Base-by-base conservation (phyloP, 805 yeast species). In the Helenozyma rhizophorensis region DNA sequence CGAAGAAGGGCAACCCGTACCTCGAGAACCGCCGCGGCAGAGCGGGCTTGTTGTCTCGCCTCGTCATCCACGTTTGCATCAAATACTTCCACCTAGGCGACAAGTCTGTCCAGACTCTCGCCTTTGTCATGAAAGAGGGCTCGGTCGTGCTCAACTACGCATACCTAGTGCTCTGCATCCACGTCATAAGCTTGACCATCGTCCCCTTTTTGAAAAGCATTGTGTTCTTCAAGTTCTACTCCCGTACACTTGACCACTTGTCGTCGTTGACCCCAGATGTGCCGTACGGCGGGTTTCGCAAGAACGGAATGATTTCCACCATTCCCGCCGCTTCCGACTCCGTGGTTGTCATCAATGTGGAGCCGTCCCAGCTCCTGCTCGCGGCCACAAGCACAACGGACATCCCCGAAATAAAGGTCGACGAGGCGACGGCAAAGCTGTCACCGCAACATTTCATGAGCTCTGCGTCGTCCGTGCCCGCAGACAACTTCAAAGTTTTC, bases 401-500 rank as follows among this genome's bases (percentile, higher is more conserved):
- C 6, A 38, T 37, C 4, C 18, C 23, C 4, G 43, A 36, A 21
- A 28, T 43, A 13, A 13, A 32, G 3, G 25, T 43, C 14, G 23
- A 34, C 9, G 25, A 27, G 12, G 28, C 23, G 2, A n/a, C 38
- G 10, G 33, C 37, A 2, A 24, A n/a, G 13, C 3, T 16, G 9
- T 22, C 34, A n/a, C 25, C 23, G 18, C 22, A 21, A 15, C 39
- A 40, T 19, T 28, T 24, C 18, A 27, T 22, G 16, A 23, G 5
- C 7, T 17, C 19, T 17, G 19, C 19, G 7, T n/a, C 22, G 14
- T 40, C 51, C 3, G 40, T 51, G 13, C 45, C 52, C 2, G 51
- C 50, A 3, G 50, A 46, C 12, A 58, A 58, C 33, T 57, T 57
- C 26, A 54, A 54, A 33, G 50, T 37, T 23, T 57, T 56, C 25